Evolutionary conservation across 768 basidiomycete species (phyloP).

Genomic region (Leucosporidium yakuticum): DNA sequence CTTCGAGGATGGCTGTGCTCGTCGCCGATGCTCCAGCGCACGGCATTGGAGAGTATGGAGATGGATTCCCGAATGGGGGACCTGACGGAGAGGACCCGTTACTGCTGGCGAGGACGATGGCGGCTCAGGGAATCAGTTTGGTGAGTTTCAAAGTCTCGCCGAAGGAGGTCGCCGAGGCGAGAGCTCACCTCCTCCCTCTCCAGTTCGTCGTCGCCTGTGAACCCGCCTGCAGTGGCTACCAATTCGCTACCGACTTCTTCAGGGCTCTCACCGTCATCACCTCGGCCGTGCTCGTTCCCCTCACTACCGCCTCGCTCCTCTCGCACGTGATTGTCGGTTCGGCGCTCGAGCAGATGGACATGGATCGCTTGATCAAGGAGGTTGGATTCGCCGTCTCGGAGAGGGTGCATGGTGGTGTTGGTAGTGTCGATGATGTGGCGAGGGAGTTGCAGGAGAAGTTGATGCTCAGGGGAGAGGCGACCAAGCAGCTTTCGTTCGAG

Average conservation of each 20-base stretch:
- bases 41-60: conserved; percentile 74
- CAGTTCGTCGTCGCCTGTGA: conserved; percentile 99
- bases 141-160: conserved; percentile 49
- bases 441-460: conserved; percentile 87
- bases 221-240: conserved; percentile 87
- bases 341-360: conserved; percentile 94
- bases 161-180: not conserved
- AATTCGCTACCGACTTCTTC: conserved; percentile 74
- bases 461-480: conserved; percentile 85
- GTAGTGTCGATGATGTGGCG: conserved; percentile 95
- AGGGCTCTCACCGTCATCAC: conserved; percentile 87
- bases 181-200: not conserved
- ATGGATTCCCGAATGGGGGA: conserved; percentile 67
- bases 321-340: conserved; percentile 94
- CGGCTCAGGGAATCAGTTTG: conserved; percentile 78
- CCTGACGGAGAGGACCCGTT: conserved; percentile 77
- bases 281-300: conserved; percentile 84
- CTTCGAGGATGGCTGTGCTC: conserved; percentile 92
- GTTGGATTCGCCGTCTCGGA: conserved; percentile 90
- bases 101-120: conserved; percentile 80
- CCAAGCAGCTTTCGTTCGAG: conserved; percentile 92
- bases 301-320: conserved; percentile 89
- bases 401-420: conserved; percentile 83
- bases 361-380: conserved; percentile 92
- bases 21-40: conserved; percentile 98